These are phyloP conservation scores for Scedosporium minutisporum DNA, from an alignment of 2,329 filamentous ascomycete species.

Conservation along the genomic window DNA sequence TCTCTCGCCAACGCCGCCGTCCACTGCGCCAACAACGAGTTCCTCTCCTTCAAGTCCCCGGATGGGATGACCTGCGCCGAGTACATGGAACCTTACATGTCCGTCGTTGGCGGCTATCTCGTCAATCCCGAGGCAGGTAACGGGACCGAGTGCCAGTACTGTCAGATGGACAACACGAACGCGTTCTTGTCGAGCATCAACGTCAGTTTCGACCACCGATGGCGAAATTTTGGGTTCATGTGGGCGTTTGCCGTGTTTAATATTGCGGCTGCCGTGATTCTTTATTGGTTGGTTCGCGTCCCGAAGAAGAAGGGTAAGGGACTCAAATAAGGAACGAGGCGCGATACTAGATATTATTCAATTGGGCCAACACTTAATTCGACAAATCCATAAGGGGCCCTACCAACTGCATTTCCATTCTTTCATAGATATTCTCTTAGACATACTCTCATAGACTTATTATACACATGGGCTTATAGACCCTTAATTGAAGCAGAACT, in stretches of 20 bases:
- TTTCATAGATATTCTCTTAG: neutral
- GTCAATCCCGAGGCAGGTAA: constrained; percentile 28
- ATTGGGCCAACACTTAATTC: too few relatives aligned
- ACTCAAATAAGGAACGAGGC: neutral
- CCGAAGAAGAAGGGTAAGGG: constrained; percentile 18
- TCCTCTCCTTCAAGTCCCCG: constrained; percentile 51
- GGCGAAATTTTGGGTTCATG: constrained; percentile 49
- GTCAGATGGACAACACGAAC: constrained; percentile 29
- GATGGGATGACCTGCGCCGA: constrained; percentile 40
- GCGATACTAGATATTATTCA: too few relatives aligned
- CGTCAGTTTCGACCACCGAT: constrained; percentile 39
- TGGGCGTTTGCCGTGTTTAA: constrained; percentile 46
- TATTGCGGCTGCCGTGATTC: constrained; percentile 33
- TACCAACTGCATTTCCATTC: neutral
- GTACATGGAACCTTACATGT: constrained; percentile 43
- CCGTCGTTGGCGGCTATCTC: constrained; percentile 35
- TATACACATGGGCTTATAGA: neutral
- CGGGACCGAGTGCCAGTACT: constrained; percentile 34
- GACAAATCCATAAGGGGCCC: neutral
- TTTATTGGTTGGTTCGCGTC: constrained; percentile 40
- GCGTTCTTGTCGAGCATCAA: constrained; percentile 27
- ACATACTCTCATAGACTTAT: neutral
- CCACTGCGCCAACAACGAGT: constrained; percentile 54
- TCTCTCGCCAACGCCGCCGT: constrained; percentile 53
- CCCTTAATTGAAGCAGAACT: neutral